These are phyloP conservation scores for Ophiocordyceps camponoti-floridani DNA, from an alignment of 2,329 filamentous ascomycete species.

Conservation along the genomic window DNA sequence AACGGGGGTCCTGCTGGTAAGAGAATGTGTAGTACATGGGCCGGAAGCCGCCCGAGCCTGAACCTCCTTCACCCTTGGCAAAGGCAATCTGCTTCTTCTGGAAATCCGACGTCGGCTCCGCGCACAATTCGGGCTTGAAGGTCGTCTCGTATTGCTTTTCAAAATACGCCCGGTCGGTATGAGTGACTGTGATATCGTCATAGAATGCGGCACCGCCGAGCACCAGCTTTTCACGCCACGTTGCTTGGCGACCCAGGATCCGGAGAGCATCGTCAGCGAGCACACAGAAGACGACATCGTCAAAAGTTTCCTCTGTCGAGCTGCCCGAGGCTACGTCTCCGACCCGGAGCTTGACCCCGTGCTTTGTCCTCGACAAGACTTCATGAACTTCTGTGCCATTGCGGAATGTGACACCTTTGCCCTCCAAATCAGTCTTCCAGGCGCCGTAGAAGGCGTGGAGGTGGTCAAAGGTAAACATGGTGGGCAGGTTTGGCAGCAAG, in stretches of 20 bases:
- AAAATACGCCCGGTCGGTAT: conserved; percentile 48
- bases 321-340: conserved; percentile 31
- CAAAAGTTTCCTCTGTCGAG: conserved; percentile 35
- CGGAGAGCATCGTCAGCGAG: conserved; percentile 45
- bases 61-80: conserved; percentile 24
- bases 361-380: conserved; percentile 30
- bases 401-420: conserved; percentile 36
- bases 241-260: conserved; percentile 37
- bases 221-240: conserved; percentile 44
- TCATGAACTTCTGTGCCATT: conserved; percentile 36
- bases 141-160: conserved; percentile 48
- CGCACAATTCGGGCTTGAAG: conserved; percentile 32
- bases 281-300: conserved; percentile 49
- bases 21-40: conserved; percentile 50
- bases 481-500: conserved; percentile 38
- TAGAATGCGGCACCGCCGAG: conserved; percentile 53
- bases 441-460: conserved; percentile 41
- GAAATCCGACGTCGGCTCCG: conserved; percentile 21
- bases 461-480: conserved; percentile 49
- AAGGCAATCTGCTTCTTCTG: conserved; percentile 21
- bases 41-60: conserved; percentile 33
- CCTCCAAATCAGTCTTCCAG: conserved; percentile 35
- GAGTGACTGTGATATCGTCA: conserved; percentile 55
- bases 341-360: conserved; percentile 33
- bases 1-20: conserved; percentile 34